Evolutionary conservation across 1,139 yeast genomes (phyloP).

Genomic region (Debaryomycetaceae sp.): DNA sequence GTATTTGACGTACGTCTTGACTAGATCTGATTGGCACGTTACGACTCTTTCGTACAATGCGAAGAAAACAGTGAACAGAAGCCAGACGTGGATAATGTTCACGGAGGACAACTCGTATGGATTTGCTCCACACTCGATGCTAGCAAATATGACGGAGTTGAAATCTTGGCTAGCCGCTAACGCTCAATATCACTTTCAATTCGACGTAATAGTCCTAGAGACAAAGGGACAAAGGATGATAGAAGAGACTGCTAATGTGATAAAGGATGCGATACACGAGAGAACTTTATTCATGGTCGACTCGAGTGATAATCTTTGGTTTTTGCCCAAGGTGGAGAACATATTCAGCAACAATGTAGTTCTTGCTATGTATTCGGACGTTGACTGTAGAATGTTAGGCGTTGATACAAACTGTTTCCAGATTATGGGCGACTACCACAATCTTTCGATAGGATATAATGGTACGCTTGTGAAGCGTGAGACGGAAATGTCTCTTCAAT

Average conservation of each 20-base stretch:
- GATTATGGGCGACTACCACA: conserved; percentile 4
- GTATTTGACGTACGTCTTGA: conserved; percentile 10
- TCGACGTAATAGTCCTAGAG: conserved; percentile 9
- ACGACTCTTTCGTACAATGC: conserved; percentile 1
- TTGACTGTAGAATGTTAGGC: conserved; percentile 14
- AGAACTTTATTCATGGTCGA: conserved; percentile 13
- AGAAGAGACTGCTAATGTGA: conserved; percentile 1
- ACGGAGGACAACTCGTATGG: conserved; percentile 1
- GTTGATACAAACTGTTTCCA: conserved; percentile 6
- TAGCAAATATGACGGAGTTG: conserved; percentile 2
- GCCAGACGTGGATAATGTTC: conserved; percentile 3
- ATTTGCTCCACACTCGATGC: conserved; percentile 2
- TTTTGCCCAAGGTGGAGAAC: conserved; percentile 8
- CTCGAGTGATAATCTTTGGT: conserved; percentile 14
- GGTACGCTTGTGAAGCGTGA: background rate
- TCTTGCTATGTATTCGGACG: conserved; percentile 12
- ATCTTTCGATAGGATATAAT: conserved; percentile 6
- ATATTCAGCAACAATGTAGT: conserved; percentile 8
- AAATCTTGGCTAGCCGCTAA: conserved; percentile 3
- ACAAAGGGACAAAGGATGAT: conserved; percentile 4
- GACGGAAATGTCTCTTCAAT: background rate
- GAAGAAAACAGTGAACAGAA: background rate
- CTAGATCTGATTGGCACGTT: conserved; percentile 7
- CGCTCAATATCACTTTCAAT: conserved; percentile 7
- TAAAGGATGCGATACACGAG: conserved; percentile 4